Base-by-base conservation (phyloP, 345 rosid species). In the Aquilaria malaccensis region DNA sequence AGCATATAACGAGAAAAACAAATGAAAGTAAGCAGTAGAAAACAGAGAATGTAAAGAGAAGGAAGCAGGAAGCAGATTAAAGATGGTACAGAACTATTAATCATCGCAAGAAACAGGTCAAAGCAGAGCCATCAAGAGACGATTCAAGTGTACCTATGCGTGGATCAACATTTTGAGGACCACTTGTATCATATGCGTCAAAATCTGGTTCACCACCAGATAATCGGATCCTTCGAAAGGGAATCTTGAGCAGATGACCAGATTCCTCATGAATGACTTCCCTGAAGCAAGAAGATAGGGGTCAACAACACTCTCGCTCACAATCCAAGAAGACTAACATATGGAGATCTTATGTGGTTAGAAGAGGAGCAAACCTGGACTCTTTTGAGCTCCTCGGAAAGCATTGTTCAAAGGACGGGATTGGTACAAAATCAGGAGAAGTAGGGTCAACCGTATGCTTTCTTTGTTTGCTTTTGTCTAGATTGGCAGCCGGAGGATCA, bases 381-480 rank as follows among this genome's bases (percentile, higher is more conserved):
- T 91, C 91, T 67, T 91, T 95, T 9, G 98, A 74, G 86, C 99
- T 95, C 67, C 74, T 88, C 2, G 99, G 97, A 60, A 95, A 95
- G 50, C 99, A 95, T 67, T 88, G 74, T 52, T 91, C 86, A 56
- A 95, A 95, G 46, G 99, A 86, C 4, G 98, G 98, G 47, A 91
- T 86, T 0, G 96, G 86, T 22, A 77, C 72, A 57, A 95, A 91
- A 72, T 95, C 98, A 51, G 99, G 98, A 78, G 91, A 80, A 51
- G 86, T 68, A 71, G 99, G 99, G 77, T 95, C 95, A 29, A 76
- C 45, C 2, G 96, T 88, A 58, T 91, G 85, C 78, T 86, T 86
- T 61, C 74, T 83, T 53, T 74, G 96, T 68, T 77, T 77, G 50
- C 45, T 63, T 68, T 73, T 78, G 69, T 84, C 85, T 0, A 83